Evolutionary conservation across 176 grass and related monocot genomes (phyloP).

Genomic region (Aechmea fasciata): DNA sequence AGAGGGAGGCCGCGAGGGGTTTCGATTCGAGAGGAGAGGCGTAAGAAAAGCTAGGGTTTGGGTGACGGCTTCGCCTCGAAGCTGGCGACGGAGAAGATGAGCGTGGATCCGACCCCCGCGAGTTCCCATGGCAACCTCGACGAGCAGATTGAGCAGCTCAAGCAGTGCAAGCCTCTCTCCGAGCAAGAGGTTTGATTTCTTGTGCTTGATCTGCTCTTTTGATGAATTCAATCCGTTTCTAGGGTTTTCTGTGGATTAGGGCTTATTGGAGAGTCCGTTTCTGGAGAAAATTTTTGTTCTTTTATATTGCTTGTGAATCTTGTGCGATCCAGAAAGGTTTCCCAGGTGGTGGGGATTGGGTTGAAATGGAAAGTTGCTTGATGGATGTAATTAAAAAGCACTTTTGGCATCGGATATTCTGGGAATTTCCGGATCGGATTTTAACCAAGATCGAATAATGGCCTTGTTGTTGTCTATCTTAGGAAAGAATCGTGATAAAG

Average conservation of each 20-base stretch:
- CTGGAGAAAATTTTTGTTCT: too few species aligned
- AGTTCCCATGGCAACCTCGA: slow-evolving; percentile 36
- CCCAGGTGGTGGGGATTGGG: too few species aligned
- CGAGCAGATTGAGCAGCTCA: slow-evolving; percentile 56
- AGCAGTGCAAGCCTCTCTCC: slow-evolving; percentile 56
- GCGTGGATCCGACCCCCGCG: slow-evolving; percentile 2
- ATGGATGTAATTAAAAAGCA: too few species aligned
- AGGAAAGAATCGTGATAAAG: too few species aligned
- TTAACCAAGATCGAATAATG: too few species aligned
- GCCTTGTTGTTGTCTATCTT: too few species aligned
- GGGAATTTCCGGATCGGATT: too few species aligned
- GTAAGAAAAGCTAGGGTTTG: slow-evolving; percentile 23
- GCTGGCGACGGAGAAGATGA: slow-evolving; percentile 25
- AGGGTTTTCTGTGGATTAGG: background rate
- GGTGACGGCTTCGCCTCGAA: slow-evolving; percentile 3
- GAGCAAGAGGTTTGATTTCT: slow-evolving; percentile 39
- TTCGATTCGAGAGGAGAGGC: background rate
- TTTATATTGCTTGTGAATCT: too few species aligned
- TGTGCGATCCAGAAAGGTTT: too few species aligned
- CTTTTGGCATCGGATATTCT: too few species aligned
- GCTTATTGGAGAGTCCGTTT: too few species aligned
- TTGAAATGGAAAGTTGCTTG: too few species aligned
- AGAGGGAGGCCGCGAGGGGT: background rate
- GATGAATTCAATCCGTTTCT: background rate
- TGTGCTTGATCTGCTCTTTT: background rate